Evolutionary conservation across 2,329 filamentous ascomycete species (phyloP), one percentile per base, ranked within the genome.

Genomic region (Uncinocarpus reesii): DNA sequence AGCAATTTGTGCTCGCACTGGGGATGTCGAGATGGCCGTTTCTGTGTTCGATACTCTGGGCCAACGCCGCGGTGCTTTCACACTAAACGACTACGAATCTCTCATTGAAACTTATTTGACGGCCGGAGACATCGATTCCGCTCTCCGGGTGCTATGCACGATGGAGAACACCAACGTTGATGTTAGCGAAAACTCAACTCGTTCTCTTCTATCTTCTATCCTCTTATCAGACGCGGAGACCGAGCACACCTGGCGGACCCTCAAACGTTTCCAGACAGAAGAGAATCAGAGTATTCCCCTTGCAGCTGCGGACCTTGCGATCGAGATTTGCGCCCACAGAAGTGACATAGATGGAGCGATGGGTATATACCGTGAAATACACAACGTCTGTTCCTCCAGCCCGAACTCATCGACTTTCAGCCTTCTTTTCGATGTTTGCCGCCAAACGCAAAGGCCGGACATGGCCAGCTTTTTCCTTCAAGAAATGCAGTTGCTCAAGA

Each of bases 81-180:
- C 74, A 7, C 65, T 75, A 4, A 74, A 83, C 53, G 86, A 95
- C 61, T 94, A 92, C 65, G 87, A 93, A 62, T 75, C 83, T 23
- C 73, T 95, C 23, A 70, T 89, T 5, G 80, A 86, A 49, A 76
- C 83, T 3, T 86, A 93, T 59, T 71, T 79, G 8, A 63, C 64
- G 13, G 68, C 70, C 2, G 71, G 73, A 1, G 79, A 92, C 54
- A 59, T 90, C 6, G 65, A 69, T 20, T 78, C 79, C 21, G 83
- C 84, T 0, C 72, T 95, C 29, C 76, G 78, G 34, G 74, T 84
- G 1, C 71, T 95, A 13, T 78, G 78, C 55, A 81, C 87, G 60
- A 92, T 94, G 83, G 68, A 77, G 18, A 73, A 77, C 51, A 77
- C 80, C 15, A 78, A 80, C 4, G 61, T 82, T 4, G 62, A 73